These are phyloP conservation scores for Tylopilus plumbeoviolaceoides DNA, from an alignment of 768 basidiomycete genomes.

Conservation along the genomic window DNA sequence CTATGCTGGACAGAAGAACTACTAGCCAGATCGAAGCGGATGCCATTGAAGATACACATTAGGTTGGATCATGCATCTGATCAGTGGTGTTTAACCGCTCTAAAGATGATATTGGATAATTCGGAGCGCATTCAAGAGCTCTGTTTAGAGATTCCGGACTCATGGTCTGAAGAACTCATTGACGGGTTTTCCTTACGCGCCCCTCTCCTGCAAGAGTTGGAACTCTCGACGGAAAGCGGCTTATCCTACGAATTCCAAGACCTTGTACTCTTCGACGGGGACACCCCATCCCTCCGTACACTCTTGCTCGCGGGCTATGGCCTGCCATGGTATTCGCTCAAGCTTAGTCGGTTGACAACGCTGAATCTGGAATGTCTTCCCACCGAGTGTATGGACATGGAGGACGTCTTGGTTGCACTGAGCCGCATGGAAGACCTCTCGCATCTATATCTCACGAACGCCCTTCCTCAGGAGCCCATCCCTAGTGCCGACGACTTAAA, in stretches of 20 bases:
- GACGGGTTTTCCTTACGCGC: neutral
- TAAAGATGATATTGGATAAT: neutral
- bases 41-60: neutral
- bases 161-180: neutral
- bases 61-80: neutral
- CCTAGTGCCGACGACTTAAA: neutral
- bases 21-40: neutral
- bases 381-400: conserved; percentile 18
- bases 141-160: neutral
- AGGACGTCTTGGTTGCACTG: conserved; percentile 32
- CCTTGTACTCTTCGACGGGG: neutral
- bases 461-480: conserved; percentile 15
- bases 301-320: neutral
- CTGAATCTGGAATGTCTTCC: conserved; percentile 30
- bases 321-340: neutral
- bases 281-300: neutral
- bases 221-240: neutral
- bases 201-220: neutral
- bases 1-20: neutral
- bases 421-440: conserved; percentile 31
- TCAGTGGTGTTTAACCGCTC: neutral
- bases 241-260: too few species aligned
- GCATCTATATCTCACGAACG: conserved; percentile 30
- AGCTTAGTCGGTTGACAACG: conserved; percentile 26
- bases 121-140: neutral